phyloP scores from a whole-genome alignment of 352 stramenopile genomes.

The Peronospora destructor region DNA sequence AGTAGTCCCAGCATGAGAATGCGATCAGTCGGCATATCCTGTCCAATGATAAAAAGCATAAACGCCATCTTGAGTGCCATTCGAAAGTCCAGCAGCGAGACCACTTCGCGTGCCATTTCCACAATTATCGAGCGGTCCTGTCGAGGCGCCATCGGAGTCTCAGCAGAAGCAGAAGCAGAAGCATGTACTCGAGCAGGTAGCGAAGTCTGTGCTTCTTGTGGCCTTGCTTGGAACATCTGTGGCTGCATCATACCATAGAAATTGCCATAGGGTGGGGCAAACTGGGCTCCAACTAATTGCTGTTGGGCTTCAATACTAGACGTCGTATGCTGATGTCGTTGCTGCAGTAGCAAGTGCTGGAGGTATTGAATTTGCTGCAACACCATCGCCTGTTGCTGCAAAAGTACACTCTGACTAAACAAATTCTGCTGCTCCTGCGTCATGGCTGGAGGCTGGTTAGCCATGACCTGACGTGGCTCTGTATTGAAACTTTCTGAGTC shows the following conservation, averaged over 20 bases:
- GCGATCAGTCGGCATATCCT: slow-evolving; percentile 71
- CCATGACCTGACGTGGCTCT: slow-evolving; percentile 10
- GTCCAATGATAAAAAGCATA: slow-evolving; percentile 85
- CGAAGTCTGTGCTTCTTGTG: slow-evolving; percentile 13
- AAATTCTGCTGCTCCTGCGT: slow-evolving; percentile 43
- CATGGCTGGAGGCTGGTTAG: slow-evolving; percentile 12
- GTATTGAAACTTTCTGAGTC: not conserved
- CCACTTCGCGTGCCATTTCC: slow-evolving; percentile 48
- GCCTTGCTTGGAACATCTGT: slow-evolving; percentile 22
- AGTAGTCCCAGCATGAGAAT: slow-evolving; percentile 68
- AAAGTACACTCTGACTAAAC: slow-evolving; percentile 54
- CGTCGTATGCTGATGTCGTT: slow-evolving; percentile 10
- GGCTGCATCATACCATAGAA: slow-evolving; percentile 30
- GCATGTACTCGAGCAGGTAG: slow-evolving; percentile 3
- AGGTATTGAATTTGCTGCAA: slow-evolving; percentile 80
- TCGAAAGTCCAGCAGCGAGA: slow-evolving; percentile 61
- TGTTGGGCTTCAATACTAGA: slow-evolving; percentile 5
- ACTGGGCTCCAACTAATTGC: slow-evolving; percentile 14
- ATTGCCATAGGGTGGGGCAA: slow-evolving; percentile 28
- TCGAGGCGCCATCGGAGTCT: slow-evolving; percentile 10
- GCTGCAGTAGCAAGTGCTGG: slow-evolving; percentile 54
- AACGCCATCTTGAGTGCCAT: slow-evolving; percentile 83
- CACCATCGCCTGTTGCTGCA: slow-evolving; percentile 75
- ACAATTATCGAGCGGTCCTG: slow-evolving; percentile 26
- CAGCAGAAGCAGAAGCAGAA: not conserved